Evolutionary conservation across 257 asterid genomes (phyloP).

Genomic region (Forsythia suspensa): DNA sequence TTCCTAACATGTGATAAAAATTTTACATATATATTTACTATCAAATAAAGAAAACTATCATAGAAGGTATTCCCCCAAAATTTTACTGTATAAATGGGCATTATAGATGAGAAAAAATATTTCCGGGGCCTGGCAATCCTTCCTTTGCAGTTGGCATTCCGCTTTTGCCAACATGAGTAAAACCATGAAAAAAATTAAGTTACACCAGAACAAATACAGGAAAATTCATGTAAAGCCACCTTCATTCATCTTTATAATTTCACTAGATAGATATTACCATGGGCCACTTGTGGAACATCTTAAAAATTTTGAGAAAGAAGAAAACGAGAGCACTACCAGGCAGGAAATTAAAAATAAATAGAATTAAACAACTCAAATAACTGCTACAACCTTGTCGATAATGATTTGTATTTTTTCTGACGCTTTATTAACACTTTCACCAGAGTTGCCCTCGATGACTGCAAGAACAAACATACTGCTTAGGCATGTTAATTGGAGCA

Average conservation of each 20-base stretch:
- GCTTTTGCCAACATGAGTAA: not conserved
- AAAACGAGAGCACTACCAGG: slow-evolving; percentile 3
- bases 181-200: not conserved
- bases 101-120: not conserved
- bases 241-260: not conserved
- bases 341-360: not conserved
- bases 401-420: slow-evolving; percentile 56
- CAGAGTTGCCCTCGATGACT: slow-evolving; percentile 79
- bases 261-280: not conserved
- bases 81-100: not conserved
- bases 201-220: not conserved
- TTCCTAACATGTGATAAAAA: not conserved
- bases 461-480: slow-evolving; percentile 36
- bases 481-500: slow-evolving; percentile 13
- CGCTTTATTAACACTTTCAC: slow-evolving; percentile 73
- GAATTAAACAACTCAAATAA: slow-evolving; percentile 3
- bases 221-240: slow-evolving; percentile 1
- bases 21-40: not conserved
- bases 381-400: slow-evolving; percentile 59
- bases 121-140: not conserved
- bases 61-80: not conserved
- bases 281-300: not conserved
- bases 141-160: not conserved
- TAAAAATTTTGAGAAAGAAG: not conserved
- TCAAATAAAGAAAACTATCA: not conserved